Conservation (phyloP, 2,329 filamentous ascomycete genomes). For the Fusarium sp. region DNA sequence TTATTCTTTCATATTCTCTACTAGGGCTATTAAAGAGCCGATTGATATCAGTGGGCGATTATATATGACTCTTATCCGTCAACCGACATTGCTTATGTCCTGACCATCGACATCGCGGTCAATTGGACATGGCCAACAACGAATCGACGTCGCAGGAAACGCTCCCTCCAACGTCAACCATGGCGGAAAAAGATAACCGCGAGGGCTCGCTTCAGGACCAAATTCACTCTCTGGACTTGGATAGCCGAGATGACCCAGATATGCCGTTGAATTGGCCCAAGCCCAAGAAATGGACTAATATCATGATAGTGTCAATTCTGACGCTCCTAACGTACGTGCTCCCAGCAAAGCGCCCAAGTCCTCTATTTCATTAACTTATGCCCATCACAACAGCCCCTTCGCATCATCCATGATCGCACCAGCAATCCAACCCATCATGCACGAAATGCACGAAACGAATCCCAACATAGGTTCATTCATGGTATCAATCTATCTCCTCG, state of each 20-base stretch:
- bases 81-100: rapidly evolving
- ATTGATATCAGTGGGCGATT: background rate
- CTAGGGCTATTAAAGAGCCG: background rate
- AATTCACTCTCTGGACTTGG: background rate
- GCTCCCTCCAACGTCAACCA: background rate
- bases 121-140: background rate
- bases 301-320: background rate
- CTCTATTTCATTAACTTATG: rapidly evolving
- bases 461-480: background rate
- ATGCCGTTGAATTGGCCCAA: background rate
- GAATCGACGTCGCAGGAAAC: background rate
- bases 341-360: background rate
- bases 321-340: background rate
- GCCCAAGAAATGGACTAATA: background rate
- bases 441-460: background rate
- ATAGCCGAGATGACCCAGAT: background rate
- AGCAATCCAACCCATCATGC: background rate
- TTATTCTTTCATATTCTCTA: background rate
- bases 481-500: background rate
- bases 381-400: background rate
- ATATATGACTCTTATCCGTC: background rate
- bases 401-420: background rate
- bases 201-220: background rate
- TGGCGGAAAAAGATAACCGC: background rate
- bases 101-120: background rate